Evolutionary conservation across 768 basidiomycete genomes (phyloP).

Genomic region (Lactifluus rugatus): DNA sequence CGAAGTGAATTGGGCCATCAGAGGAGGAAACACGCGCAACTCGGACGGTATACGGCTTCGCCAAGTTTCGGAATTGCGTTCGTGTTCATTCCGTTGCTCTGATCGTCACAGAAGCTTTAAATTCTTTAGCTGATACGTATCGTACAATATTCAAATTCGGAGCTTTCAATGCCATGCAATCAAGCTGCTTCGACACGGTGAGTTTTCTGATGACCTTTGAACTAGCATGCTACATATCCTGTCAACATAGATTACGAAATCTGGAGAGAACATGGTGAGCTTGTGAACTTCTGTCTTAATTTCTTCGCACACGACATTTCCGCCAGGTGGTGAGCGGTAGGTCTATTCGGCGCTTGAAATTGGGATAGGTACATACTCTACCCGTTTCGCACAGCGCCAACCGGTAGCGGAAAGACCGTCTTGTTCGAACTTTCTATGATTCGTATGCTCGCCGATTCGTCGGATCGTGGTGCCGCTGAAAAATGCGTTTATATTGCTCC

Average conservation of each 20-base stretch:
- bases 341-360: slow-evolving; percentile 5
- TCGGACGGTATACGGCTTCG: slow-evolving; percentile 43
- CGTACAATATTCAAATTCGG: slow-evolving; percentile 78
- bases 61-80: slow-evolving; percentile 53
- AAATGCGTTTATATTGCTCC: slow-evolving; percentile 92
- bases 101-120: not conserved
- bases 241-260: slow-evolving; percentile 41
- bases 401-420: slow-evolving; percentile 93
- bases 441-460: slow-evolving; percentile 46
- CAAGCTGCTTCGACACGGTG: slow-evolving; percentile 69
- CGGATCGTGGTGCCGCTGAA: slow-evolving; percentile 26
- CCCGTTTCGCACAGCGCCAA: slow-evolving; percentile 55
- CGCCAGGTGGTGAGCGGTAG: slow-evolving; percentile 63
- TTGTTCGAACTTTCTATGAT: slow-evolving; percentile 90
- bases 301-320: not conserved
- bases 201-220: not conserved
- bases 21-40: slow-evolving; percentile 13
- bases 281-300: not conserved
- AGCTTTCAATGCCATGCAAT: slow-evolving; percentile 88
- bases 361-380: not conserved
- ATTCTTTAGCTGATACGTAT: slow-evolving; percentile 64
- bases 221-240: not conserved
- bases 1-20: not conserved
- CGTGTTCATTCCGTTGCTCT: slow-evolving; percentile 36
- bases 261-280: slow-evolving; percentile 57